Conservation (phyloP, 257 asterid species). For the Solanum gracilifrons region DNA sequence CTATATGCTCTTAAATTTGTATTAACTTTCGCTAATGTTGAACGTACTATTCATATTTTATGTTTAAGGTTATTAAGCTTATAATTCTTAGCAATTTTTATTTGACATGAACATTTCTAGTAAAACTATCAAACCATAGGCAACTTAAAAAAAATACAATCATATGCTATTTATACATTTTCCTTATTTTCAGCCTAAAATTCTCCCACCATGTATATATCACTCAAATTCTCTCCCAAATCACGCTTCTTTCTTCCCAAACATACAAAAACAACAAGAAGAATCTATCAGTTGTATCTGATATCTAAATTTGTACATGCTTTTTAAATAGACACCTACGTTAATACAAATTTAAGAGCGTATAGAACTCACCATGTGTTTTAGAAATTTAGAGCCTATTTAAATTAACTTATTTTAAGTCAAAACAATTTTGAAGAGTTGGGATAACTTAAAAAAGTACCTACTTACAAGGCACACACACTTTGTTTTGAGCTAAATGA, state of each 20-base stretch:
- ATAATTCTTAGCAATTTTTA: neutral
- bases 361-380: neutral
- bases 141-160: neutral
- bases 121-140: neutral
- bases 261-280: neutral
- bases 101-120: neutral
- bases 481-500: neutral
- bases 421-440: neutral
- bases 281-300: neutral
- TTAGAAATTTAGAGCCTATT: neutral
- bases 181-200: neutral
- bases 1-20: neutral
- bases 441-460: neutral
- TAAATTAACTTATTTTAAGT: neutral
- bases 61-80: neutral
- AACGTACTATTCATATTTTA: neutral
- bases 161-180: neutral
- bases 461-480: neutral
- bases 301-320: no score
- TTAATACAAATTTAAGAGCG: no score
- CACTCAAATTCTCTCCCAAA: neutral
- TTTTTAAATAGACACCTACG: neutral
- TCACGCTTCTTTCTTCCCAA: neutral
- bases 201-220: neutral
- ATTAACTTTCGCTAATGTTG: neutral